Evolutionary conservation across 345 rosid genomes (phyloP).

Genomic region (Syzygium jambos): DNA sequence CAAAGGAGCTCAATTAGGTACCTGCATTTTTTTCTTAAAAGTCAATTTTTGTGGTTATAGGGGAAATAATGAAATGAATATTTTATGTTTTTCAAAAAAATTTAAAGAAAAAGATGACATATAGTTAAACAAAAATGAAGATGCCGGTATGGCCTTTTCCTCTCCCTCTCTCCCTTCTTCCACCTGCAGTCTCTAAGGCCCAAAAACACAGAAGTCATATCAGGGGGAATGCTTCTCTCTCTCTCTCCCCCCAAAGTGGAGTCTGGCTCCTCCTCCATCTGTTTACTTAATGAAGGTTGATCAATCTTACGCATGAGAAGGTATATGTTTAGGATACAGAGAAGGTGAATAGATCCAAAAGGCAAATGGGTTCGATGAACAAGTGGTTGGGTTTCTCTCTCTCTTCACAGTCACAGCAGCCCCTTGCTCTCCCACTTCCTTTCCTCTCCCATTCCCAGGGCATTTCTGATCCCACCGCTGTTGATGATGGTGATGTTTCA

Average conservation of each 20-base stretch:
- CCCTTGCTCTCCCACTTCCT: neutral
- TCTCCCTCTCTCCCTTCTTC: neutral
- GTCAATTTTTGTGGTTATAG: neutral
- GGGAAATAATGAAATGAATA: neutral
- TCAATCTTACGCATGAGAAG: neutral
- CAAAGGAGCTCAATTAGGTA: neutral
- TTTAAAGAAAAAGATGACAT: neutral
- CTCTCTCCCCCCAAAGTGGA: neutral
- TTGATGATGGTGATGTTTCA: neutral
- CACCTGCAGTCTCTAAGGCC: neutral
- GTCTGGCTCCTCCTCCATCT: neutral
- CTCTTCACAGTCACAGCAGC: slow-evolving; percentile 13
- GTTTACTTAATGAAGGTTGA: neutral
- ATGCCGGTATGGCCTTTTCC: neutral
- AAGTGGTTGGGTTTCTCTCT: slow-evolving; percentile 86
- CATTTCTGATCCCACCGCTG: neutral
- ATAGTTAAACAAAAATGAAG: neutral
- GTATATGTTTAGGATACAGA: neutral
- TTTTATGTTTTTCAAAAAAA: neutral
- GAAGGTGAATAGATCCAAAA: neutral
- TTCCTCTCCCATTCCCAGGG: slow-evolving; percentile 10
- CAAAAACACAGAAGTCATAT: neutral
- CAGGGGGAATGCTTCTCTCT: neutral
- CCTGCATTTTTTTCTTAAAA: neutral
- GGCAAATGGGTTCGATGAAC: slow-evolving; percentile 38